These are phyloP conservation scores for Mitragyna speciosa DNA, from an alignment of 257 asterid genomes.

Conservation along the genomic window DNA sequence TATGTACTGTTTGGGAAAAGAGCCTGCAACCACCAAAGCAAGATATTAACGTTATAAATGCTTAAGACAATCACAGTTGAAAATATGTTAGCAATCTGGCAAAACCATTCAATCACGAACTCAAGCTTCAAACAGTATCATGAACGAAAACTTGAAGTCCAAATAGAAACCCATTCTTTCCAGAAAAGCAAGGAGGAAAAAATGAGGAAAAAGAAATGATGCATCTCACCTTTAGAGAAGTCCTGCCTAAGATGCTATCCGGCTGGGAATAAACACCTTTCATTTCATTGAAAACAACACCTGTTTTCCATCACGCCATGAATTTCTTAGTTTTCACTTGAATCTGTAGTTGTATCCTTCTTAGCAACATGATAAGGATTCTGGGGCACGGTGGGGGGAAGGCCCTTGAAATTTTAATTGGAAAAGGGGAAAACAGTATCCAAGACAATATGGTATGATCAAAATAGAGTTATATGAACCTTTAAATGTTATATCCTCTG, in stretches of 20 bases:
- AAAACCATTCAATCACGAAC: background rate
- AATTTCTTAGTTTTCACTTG: conserved; percentile 16
- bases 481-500: conserved; percentile 92
- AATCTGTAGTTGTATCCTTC: conserved; percentile 9
- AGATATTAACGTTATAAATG: conserved; percentile 1
- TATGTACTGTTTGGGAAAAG: conserved; percentile 90
- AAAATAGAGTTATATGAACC: conserved; percentile 38
- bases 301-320: conserved; percentile 39
- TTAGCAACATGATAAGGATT: background rate
- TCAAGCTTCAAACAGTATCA: background rate
- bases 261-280: conserved; percentile 99
- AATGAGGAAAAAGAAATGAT: background rate
- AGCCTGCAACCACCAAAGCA: conserved; percentile 54
- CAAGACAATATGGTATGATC: background rate
- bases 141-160: background rate
- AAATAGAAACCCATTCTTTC: background rate
- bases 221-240: conserved; percentile 72
- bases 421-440: background rate
- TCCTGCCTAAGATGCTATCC: conserved; percentile 89
- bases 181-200: background rate
- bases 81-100: background rate
- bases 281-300: conserved; percentile 99
- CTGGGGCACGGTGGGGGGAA: background rate
- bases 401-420: background rate
- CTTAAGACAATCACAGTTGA: background rate